These are phyloP conservation scores for Saprolegnia diclina DNA, from an alignment of 352 stramenopile genomes.

Conservation along the genomic window DNA sequence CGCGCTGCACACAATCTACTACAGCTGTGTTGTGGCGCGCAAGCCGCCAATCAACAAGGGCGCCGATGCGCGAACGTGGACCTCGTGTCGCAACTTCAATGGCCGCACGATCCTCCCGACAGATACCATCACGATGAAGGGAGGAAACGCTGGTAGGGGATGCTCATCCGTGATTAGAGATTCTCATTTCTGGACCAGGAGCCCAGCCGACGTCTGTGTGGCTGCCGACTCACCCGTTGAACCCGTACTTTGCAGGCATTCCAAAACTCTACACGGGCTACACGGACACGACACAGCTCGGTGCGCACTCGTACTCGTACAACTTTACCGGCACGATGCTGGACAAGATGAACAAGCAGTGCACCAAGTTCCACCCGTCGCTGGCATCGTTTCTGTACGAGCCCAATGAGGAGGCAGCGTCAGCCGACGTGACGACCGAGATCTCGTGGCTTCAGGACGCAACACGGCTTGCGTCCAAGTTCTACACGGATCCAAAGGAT, in stretches of 20 bases:
- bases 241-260: neutral
- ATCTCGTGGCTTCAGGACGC: neutral
- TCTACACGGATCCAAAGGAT: neutral
- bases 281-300: neutral
- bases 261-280: neutral
- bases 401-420: neutral
- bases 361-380: neutral
- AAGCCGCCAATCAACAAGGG: neutral
- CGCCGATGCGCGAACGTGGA: neutral
- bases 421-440: neutral
- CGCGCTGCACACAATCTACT: slow-evolving; percentile 76
- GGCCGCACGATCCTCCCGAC: neutral
- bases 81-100: neutral
- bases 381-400: neutral
- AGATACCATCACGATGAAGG: neutral
- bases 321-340: slow-evolving; percentile 8
- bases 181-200: too few relatives aligned
- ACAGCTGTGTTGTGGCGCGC: slow-evolving; percentile 57
- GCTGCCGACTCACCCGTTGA: neutral
- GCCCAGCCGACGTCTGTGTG: neutral
- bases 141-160: neutral
- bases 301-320: neutral
- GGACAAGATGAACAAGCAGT: neutral
- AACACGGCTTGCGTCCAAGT: neutral
- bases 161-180: neutral